These are phyloP conservation scores for Thalia dealbata DNA, from an alignment of 176 grass and related monocot genomes.

Conservation along the genomic window DNA sequence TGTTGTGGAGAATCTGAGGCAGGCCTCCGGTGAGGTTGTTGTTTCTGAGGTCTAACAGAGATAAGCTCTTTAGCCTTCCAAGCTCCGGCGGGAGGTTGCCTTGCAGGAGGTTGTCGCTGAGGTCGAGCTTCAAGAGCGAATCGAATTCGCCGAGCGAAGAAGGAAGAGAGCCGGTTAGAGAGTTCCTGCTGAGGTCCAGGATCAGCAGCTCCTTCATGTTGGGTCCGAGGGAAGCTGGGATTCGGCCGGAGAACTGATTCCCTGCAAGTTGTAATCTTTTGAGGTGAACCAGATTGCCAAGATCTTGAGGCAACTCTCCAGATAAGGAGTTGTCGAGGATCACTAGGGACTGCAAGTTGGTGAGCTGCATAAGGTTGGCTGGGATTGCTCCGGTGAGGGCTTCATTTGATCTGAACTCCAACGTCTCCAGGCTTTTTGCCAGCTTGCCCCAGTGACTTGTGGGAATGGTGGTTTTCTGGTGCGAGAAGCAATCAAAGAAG, in stretches of 20 bases:
- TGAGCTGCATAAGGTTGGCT: slow-evolving; percentile 29
- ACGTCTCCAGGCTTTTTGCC: slow-evolving; percentile 40
- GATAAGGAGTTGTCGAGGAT: slow-evolving; percentile 64
- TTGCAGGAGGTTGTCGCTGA: slow-evolving; percentile 57
- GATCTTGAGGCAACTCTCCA: slow-evolving; percentile 37
- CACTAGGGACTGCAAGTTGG: slow-evolving; percentile 59
- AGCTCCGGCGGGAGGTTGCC: slow-evolving; percentile 53
- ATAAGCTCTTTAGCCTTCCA: slow-evolving; percentile 35
- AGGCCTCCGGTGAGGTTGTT: slow-evolving; percentile 52
- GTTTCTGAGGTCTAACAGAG: slow-evolving; percentile 72
- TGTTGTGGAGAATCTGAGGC: slow-evolving; percentile 19
- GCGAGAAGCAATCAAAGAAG: slow-evolving; percentile 65
- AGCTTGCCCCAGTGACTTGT: slow-evolving; percentile 45
- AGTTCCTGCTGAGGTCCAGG: slow-evolving; percentile 52
- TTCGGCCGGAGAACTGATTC: slow-evolving; percentile 39
- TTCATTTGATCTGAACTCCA: slow-evolving; percentile 62
- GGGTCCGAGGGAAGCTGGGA: slow-evolving; percentile 56
- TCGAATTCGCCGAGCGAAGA: slow-evolving; percentile 38
- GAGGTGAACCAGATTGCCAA: slow-evolving; percentile 39
- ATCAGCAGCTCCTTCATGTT: slow-evolving; percentile 28
- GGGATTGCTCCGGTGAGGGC: slow-evolving; percentile 49
- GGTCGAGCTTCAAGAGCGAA: slow-evolving; percentile 68
- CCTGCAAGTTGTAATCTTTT: slow-evolving; percentile 56
- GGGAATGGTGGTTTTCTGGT: slow-evolving; percentile 33
- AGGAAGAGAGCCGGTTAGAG: slow-evolving; percentile 50